Base-by-base conservation (phyloP, 2,329 filamentous ascomycete species). In the Aspergillus hortae region DNA sequence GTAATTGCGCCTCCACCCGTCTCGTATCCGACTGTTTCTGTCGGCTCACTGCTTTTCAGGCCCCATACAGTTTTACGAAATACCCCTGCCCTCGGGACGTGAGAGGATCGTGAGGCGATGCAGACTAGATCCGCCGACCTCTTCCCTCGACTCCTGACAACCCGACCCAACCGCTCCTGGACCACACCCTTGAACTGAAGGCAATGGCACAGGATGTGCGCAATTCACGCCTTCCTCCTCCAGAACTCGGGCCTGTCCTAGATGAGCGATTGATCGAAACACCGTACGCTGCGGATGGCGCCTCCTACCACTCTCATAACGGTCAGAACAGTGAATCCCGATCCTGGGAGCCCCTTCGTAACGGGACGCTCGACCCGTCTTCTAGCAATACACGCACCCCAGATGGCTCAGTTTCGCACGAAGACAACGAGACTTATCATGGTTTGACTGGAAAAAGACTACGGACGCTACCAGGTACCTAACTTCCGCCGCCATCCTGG, bases 381-480 rank as follows among this genome's bases (percentile, higher is more conserved):
- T 50, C 58, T 33, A 59, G 38, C 21, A 49, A 54, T 47, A 54
- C 60, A 27, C 65, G 51, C 25, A 51, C 49, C 3, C 48, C 58
- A 48, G 53, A 64, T 32, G 51, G 54, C 15, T 56, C 56, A 14
- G 51, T 52, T 27, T 38, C 38, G 17, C 59, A 62, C 15, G 56
- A 61, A 33, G 38, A 46, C 23, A 36, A 41, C 6, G 48, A 42
- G 19, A 19, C 6, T 17, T 19, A 48, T 33, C 52, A 53, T 23
- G 51, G 53, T 27, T 43, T 46, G 33, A 55, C 52, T 41, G 46
- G 46, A 10, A 53, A 45, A 23, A 56, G 53, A 45, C 47, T 68
- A 27, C 66, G 73, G 35, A 72, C 71, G 33, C 56, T 75, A 25
- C 73, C 73, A 52, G 61, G 72, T 75, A 67, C 45, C 6, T 51